Evolutionary conservation across 345 rosid species (phyloP), one percentile per base, ranked within the genome.

Genomic region (Excoecaria cochinchinensis): DNA sequence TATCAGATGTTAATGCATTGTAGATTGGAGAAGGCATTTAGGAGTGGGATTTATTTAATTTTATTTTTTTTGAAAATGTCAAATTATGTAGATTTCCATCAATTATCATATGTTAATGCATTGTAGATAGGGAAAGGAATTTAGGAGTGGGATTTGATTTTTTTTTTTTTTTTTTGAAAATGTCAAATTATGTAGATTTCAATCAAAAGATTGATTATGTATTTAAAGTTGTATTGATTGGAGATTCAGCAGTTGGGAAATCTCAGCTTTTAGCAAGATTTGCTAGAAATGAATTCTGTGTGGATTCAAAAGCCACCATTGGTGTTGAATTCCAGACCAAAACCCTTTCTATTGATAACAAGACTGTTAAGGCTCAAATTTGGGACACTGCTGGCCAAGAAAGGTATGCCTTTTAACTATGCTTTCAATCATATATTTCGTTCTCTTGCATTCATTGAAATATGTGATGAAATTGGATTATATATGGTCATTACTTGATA

Each of bases 351-450:
- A 86, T 90, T 38, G 94, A 92, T 81, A 82, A 89, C 53, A 92
- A 90, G 86, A 90, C 92, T 44, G 91, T 89, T 40, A 92, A 92
- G 80, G 92, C 97, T 57, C 97, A 92, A 81, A 92, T 92, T 85
- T 90, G 97, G 97, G 97, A 92, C 81, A 92, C 97, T 21, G 97
- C 94, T 63, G 97, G 97, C 52, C 92, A 92, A 74, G 97, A 92
- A 80, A 87, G 97, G 97, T 92, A 5, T 36, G 76, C 13, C 5
- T 53, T 40, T 36, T 42, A 21, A 52, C 57, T 6, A 0, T 69
- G 24, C 6, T 15, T 19, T 59, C 59, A 9, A 3, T 55, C 3
- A 17, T n/a, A 6, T 16, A 46, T 19, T 56, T 40, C 1, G 25
- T 40, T 58, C 44, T 52, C 24, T 58, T 76, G 36, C 16, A 19